phyloP scores from a whole-genome alignment of 164 flowering plant genomes.

The Macadamia tetraphylla region DNA sequence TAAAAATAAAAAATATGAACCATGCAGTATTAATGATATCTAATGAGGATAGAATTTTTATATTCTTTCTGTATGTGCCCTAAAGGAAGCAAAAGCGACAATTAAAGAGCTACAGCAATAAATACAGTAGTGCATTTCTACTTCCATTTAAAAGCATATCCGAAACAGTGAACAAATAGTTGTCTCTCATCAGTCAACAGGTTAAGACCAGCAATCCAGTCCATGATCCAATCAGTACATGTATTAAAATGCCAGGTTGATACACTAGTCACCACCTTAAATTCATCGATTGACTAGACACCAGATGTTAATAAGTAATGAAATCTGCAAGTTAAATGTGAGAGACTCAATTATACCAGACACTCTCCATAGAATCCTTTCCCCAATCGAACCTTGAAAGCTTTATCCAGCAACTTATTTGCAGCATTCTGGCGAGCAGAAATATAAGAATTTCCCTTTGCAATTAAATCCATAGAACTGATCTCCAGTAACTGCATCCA shows the following conservation, averaged over 20 bases:
- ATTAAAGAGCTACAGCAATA: background rate
- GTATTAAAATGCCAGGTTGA: too few relatives aligned
- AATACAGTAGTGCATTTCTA: too few relatives aligned
- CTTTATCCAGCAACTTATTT: slow-evolving; percentile 47
- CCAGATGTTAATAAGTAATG: background rate
- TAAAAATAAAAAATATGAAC: background rate
- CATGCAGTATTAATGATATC: background rate
- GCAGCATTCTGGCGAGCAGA: slow-evolving; percentile 49
- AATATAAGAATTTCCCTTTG: slow-evolving; percentile 43
- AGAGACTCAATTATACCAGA: slow-evolving; percentile 46
- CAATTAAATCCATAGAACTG: slow-evolving; percentile 40
- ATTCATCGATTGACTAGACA: background rate
- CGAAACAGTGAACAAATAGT: too few relatives aligned
- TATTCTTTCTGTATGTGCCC: too few relatives aligned
- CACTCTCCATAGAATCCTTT: slow-evolving; percentile 91
- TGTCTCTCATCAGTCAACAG: too few relatives aligned
- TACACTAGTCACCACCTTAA: too few relatives aligned
- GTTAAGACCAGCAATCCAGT: too few relatives aligned
- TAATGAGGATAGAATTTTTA: background rate
- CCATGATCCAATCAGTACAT: too few relatives aligned
- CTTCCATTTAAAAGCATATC: too few relatives aligned
- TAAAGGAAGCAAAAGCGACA: background rate
- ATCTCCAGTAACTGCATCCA: slow-evolving; percentile 53
- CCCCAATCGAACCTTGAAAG: slow-evolving; percentile 66
- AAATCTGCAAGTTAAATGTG: background rate